A percentile compares a stretch with the other conserved stretches of the same genome.
Conservation (phyloP, 352 stramenopile species). For the Phytophthora parvispora region DNA sequence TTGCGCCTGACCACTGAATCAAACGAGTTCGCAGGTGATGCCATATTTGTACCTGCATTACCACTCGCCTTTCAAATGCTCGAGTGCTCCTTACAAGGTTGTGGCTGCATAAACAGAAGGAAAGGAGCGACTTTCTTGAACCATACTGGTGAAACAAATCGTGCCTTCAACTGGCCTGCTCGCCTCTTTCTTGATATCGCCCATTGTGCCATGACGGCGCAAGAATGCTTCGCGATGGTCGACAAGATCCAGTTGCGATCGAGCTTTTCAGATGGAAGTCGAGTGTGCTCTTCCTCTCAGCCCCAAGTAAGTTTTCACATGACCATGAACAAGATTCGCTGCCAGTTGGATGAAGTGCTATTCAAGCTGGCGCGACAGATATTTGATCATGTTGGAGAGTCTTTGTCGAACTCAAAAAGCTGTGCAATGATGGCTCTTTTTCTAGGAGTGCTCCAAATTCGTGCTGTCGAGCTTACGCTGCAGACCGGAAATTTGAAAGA, state of each 20-base stretch:
- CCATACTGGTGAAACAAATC: background rate
- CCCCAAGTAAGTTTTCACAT: conserved; percentile 60
- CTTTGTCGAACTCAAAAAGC: background rate
- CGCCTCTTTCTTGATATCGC: conserved; percentile 55
- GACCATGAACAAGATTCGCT: conserved; percentile 53
- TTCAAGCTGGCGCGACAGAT: conserved; percentile 30
- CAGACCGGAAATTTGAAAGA: conserved; percentile 12
- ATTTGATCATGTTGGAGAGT: conserved; percentile 2
- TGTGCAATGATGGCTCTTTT: conserved; percentile 43
- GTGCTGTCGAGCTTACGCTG: conserved; percentile 65
- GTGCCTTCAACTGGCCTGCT: conserved; percentile 11
- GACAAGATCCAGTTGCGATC: conserved; percentile 52
- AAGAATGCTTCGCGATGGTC: conserved; percentile 46
- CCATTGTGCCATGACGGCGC: conserved; percentile 29
- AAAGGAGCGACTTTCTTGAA: background rate
- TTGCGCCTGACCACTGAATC: conserved; percentile 70
- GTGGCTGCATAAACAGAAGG: conserved; percentile 44
- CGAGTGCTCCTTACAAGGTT: conserved; percentile 72
- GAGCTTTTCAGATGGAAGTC: conserved; percentile 63
- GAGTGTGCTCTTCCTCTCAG: conserved; percentile 53
- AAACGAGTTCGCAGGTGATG: conserved; percentile 68
- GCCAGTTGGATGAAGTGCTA: conserved; percentile 42
- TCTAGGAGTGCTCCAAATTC: conserved; percentile 61
- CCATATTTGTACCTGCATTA: conserved; percentile 73
- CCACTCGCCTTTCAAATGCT: conserved; percentile 80